These are phyloP conservation scores for Calonectria ilicicola DNA, from an alignment of 2,329 filamentous ascomycete species.

Conservation along the genomic window DNA sequence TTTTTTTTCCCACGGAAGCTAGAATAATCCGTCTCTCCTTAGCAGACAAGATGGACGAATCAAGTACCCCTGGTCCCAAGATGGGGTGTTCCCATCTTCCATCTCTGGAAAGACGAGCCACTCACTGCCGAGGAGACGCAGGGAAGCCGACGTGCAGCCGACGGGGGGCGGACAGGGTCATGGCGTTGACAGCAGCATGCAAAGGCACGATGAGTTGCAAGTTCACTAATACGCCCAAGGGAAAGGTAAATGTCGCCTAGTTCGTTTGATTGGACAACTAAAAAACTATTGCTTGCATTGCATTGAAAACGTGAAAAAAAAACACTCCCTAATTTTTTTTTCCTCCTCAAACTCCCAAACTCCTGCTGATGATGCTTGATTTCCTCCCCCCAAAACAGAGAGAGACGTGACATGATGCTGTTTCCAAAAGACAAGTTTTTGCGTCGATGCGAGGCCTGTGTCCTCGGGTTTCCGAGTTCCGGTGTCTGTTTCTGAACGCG, in stretches of 20 bases:
- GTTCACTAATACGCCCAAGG: neutral
- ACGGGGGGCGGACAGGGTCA: neutral
- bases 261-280: neutral
- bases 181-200: neutral
- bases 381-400: neutral
- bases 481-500: neutral
- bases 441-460: neutral
- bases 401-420: neutral
- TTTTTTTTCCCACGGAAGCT: neutral
- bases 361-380: neutral
- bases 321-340: too few species aligned
- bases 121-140: slow-evolving; percentile 3
- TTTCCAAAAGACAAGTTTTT: neutral
- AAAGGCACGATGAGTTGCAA: neutral
- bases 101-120: neutral
- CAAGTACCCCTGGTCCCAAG: neutral
- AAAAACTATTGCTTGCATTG: neutral
- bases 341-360: neutral
- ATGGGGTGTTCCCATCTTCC: neutral
- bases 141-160: slow-evolving; percentile 11
- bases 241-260: neutral
- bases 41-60: neutral
- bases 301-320: neutral
- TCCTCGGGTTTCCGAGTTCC: neutral
- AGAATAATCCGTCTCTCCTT: slow-evolving; percentile 17